Percentiles rank a stretch among this genome's conserved stretches.
Evolutionary conservation across 768 basidiomycete genomes (phyloP).

Genomic region (Terana coerulea): DNA sequence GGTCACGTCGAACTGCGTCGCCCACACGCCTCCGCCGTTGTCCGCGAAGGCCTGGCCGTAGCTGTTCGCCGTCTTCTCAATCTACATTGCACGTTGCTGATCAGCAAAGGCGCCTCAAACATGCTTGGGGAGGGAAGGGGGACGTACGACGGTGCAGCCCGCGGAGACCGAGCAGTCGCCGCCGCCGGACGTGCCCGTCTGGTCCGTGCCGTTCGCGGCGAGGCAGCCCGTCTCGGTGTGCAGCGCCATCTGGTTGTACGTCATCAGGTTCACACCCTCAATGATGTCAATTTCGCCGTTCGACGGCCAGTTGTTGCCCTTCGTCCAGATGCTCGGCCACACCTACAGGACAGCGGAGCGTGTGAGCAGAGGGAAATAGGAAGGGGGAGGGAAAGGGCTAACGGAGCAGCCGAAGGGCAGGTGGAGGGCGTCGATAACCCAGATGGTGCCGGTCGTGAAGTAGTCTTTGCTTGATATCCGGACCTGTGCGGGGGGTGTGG

Average conservation of each 20-base stretch:
- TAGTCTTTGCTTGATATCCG: slow-evolving; percentile 39
- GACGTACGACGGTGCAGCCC: slow-evolving; percentile 19
- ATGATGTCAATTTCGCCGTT: slow-evolving; percentile 38
- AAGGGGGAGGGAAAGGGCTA: not conserved
- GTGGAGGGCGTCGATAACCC: slow-evolving; percentile 42
- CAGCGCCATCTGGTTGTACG: slow-evolving; percentile 54
- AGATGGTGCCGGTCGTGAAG: slow-evolving; percentile 40
- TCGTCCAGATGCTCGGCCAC: slow-evolving; percentile 27
- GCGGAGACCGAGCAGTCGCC: slow-evolving; percentile 27
- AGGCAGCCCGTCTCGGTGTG: slow-evolving; percentile 42
- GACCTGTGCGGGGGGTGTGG: slow-evolving; percentile 27
- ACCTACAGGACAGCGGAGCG: slow-evolving; percentile 12
- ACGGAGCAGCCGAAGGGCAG: slow-evolving; percentile 53
- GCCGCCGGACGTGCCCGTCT: slow-evolving; percentile 28
- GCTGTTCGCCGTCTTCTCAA: slow-evolving; percentile 33
- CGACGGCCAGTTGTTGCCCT: slow-evolving; percentile 34
- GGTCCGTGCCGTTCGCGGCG: slow-evolving; percentile 25
- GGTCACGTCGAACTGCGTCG: slow-evolving; percentile 58
- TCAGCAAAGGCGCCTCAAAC: not conserved
- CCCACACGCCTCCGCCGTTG: slow-evolving; percentile 60
- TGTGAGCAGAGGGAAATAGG: not conserved
- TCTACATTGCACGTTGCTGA: not conserved
- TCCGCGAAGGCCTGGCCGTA: slow-evolving; percentile 38
- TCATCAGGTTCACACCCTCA: slow-evolving; percentile 52
- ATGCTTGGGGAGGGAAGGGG: not conserved